These are phyloP conservation scores for Fusarium graminum DNA, from an alignment of 2,329 filamentous ascomycete species.

Conservation along the genomic window DNA sequence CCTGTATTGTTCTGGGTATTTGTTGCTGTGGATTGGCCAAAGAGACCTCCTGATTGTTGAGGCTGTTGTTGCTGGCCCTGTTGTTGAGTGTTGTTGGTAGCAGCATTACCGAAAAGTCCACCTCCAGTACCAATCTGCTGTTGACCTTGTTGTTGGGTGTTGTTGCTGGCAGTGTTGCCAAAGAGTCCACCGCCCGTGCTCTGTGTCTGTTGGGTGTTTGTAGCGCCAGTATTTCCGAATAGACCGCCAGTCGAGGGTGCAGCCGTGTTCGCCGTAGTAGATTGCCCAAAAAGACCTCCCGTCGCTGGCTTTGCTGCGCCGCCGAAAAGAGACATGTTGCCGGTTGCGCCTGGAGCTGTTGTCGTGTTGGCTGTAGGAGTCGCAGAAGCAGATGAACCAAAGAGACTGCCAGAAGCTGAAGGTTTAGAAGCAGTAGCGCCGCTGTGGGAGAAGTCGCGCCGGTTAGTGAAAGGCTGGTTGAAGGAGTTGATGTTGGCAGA, in stretches of 20 bases:
- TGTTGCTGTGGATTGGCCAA: constrained; percentile 44
- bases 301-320: constrained; percentile 46
- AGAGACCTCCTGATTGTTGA: constrained; percentile 49
- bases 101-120: constrained; percentile 52
- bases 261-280: constrained; percentile 41
- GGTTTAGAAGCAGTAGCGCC: constrained; percentile 50
- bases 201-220: constrained; percentile 49
- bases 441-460: constrained; percentile 36
- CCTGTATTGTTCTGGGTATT: constrained; percentile 44
- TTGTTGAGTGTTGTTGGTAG: constrained; percentile 42
- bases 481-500: constrained; percentile 11
- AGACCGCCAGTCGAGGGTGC: constrained; percentile 47
- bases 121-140: constrained; percentile 36
- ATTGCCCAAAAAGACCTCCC: constrained; percentile 52
- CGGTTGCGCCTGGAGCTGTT: constrained; percentile 43
- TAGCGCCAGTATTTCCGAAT: constrained; percentile 49
- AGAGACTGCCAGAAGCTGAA: constrained; percentile 54
- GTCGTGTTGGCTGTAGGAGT: constrained; percentile 46
- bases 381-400: constrained; percentile 50
- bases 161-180: constrained; percentile 43
- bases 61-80: constrained; percentile 45
- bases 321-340: constrained; percentile 52
- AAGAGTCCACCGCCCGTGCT: constrained; percentile 51
- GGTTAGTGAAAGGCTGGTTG: constrained; percentile 34
- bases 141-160: constrained; percentile 46